Base-by-base conservation (phyloP, 805 yeast genomes). In the Kluyveromyces nonfermentans region DNA sequence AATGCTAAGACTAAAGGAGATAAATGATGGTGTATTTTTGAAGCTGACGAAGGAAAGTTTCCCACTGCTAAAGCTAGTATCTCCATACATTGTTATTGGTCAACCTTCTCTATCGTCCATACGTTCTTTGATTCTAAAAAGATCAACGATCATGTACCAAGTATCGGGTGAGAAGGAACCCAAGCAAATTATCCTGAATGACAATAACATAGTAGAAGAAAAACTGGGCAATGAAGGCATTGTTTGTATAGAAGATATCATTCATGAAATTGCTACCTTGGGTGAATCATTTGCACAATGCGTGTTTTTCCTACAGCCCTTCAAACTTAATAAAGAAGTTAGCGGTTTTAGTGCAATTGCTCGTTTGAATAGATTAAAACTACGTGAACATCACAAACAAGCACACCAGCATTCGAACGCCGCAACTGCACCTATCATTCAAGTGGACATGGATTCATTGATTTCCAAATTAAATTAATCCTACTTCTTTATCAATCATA, bases 191-290 rank as follows among this genome's bases (percentile, higher is more conserved):
- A 73, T 78, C 46, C 66, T 85, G 53, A 85, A 84, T 61, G 87
- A 81, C 63, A 85, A 85, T 68, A 80, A 77, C 54, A 64, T 79
- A 34, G 80, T 85, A 42, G 94, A 85, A 65, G 88, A 83, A 55
- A 68, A 71, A 55, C 70, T 85, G 49, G 82, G 82, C 34, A 84
- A 81, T 7, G 67, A 70, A 43, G 88, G 90, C 22, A 68, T 82
- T 47, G 78, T 85, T 50, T 85, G 94, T 75, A 74, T 82, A 16
- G 93, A 85, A 67, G 94, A 85, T 64, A 70, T 85, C 45, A 75
- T 85, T 43, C 86, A 80, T 57, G 90, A 84, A 64, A 71, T 85
- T 43, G 70, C 69, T 17, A 61, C 78, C 15, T 55, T 82, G 52
- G 84, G 87, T 16, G 85, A 77, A 20, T 66, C 73, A 48, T 85